A percentile compares a stretch with the other conserved stretches of the same genome.
Conservation (phyloP, 495 filamentous ascomycete genomes). For the Glutinoglossum americanum region DNA sequence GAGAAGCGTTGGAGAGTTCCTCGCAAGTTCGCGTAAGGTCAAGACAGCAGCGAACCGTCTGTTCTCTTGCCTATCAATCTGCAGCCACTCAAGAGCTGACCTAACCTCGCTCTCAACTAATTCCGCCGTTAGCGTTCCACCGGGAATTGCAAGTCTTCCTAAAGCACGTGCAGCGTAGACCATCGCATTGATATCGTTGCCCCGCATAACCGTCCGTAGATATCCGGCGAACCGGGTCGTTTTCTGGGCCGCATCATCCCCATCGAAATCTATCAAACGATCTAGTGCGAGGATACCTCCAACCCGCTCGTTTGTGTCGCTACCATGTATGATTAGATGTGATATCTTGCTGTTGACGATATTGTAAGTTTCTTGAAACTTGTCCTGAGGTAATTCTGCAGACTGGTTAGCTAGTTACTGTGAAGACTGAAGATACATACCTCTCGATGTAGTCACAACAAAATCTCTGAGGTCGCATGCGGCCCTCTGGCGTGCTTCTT, state of each 20-base stretch:
- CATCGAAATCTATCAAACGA: slow-evolving; percentile 82
- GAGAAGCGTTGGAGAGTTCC: slow-evolving; percentile 79
- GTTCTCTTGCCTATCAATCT: slow-evolving; percentile 83
- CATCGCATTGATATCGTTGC: slow-evolving; percentile 74
- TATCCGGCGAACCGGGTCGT: slow-evolving; percentile 82
- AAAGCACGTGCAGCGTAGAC: slow-evolving; percentile 68
- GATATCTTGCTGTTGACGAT: slow-evolving; percentile 56
- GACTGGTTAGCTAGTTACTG: neutral
- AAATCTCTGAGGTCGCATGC: slow-evolving; percentile 29
- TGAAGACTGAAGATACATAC: slow-evolving; percentile 11
- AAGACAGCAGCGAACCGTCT: slow-evolving; percentile 80
- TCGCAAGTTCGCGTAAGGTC: slow-evolving; percentile 68
- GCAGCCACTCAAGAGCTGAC: slow-evolving; percentile 83
- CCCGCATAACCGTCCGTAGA: slow-evolving; percentile 67
- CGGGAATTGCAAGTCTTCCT: slow-evolving; percentile 73
- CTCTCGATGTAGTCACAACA: slow-evolving; percentile 27
- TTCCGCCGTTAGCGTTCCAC: slow-evolving; percentile 85
- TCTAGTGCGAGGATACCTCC: slow-evolving; percentile 85
- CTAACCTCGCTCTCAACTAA: slow-evolving; percentile 93
- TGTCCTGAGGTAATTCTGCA: slow-evolving; percentile 53
- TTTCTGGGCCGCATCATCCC: slow-evolving; percentile 82
- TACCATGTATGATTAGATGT: slow-evolving; percentile 50
- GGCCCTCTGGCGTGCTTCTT: slow-evolving; percentile 18
- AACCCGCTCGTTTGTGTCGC: slow-evolving; percentile 67
- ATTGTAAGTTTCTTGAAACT: slow-evolving; percentile 61